Base-by-base conservation (phyloP, 2,329 filamentous ascomycete genomes). In the Metarhizium rileyi region DNA sequence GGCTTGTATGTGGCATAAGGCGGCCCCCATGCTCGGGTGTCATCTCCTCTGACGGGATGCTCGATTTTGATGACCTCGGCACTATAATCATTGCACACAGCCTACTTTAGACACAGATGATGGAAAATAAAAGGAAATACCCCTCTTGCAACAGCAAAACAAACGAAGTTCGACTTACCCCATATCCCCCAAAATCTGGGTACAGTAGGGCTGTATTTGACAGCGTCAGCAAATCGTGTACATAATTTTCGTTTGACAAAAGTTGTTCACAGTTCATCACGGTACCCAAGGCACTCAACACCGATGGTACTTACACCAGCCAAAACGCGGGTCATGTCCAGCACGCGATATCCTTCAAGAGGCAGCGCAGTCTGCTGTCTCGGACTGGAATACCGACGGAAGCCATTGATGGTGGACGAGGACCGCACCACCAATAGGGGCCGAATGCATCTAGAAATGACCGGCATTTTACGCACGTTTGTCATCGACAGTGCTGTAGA, bases 11-110 rank as follows among this genome's bases (percentile, higher is more conserved):
- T 73, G 7, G 93, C 93, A 65, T 93, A 98, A 1, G 93, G 93
- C 23, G 93, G 93, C 0, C 93, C 93, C 93, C 93, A 98, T 46
- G 90, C 90, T 60, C 93, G 76, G 9, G 93, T 98, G 64, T 98
- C 93, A 64, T 98, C 93, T 35, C 88, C 93, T 50, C 88, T 79
- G 5, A 81, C 81, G 4, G 93, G 93, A 67, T 98, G 93, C 68
- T 98, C 93, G 53, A 98, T 80, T 69, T 98, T 98, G 70, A 98
- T 95, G 28, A 98, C 83, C 66, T 98, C 91, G 56, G 93, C 93
- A 55, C 90, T 94, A 48, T 20, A n/a, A n/a, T n/a, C n/a, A n/a
- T n/a, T n/a, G n/a, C n/a, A n/a, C n/a, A n/a, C n/a, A n/a, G n/a
- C n/a, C n/a, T n/a, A n/a, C n/a, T n/a, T n/a, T n/a, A n/a, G n/a